Evolutionary conservation across 768 basidiomycete genomes (phyloP), one percentile per base, ranked within the genome.

Genomic region (Phlegmacium glaucopus): DNA sequence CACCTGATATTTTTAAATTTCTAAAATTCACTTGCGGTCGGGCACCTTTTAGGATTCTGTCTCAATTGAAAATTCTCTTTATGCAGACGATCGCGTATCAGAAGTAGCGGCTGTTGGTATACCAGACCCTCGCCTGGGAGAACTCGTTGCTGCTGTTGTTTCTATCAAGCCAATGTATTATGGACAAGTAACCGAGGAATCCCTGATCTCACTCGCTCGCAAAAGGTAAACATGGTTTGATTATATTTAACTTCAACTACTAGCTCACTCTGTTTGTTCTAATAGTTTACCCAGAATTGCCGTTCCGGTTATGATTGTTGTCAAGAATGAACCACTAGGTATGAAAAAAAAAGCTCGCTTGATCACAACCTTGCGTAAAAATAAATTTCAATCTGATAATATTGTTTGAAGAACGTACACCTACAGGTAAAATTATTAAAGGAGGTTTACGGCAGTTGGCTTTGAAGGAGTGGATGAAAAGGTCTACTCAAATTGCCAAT

Each of bases 41-140:
- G 40, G 9, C 9, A 43, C 16, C 25, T 17, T 29, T 25, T 32
- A 82, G 79, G 77, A 81, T 49, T 82, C 80, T 12, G 72, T 77
- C 13, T 72, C 74, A 6, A 80, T 83, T 18, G 81, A 84, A 51
- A 82, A 83, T 56, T 78, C 76, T 0, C 61, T 83, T n/a, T 82
- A 81, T 51, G 63, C 65, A 29, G 78, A 83, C 62, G 69, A 70
- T 51, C 70, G 80, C 44, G 61, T 83, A n/a, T 54, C 68, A 29
- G 79, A 80, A 58, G 80, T 74, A n/a, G 80, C 78, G 44, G 80
- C 76, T 26, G 80, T 82, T 17, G 79, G 78, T 26, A 72, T 82
- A 5, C 80, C 80, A 5, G 79, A 83, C 51, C 65, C 74, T 51
- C 72, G 77, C 45, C 69, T 80, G 35, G 79, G 80, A n/a, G 80